Base-by-base conservation (phyloP, 768 basidiomycete genomes). In the Arthromyces matolae region DNA sequence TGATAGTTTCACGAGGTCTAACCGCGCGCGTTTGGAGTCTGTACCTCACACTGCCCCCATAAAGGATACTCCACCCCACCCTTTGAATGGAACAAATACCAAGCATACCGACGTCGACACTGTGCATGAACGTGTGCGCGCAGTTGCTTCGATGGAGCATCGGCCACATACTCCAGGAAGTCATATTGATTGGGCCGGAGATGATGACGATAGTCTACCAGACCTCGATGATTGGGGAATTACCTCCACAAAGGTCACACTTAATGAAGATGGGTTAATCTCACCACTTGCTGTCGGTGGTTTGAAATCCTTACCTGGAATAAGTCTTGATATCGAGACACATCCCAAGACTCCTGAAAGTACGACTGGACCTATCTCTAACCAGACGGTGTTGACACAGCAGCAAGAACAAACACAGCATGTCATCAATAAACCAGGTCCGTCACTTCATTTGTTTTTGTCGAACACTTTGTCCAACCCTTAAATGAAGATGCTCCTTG, bases 171-270 rank as follows among this genome's bases (percentile, higher is more conserved):
- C 86, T 1, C 86, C 86, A 12, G 84, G 83, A 27, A 86, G 81
- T 49, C 88, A 91, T 54, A 85, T 91, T 49, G 89, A 92, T 64
- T 93, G 90, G 90, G 90, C 90, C 33, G 85, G 84, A 28, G 88
- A 91, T 55, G 89, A 93, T 47, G 89, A 92, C 53, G 84, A 86
- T 58, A 82, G 78, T 52, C 70, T 93, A 2, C 89, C 90, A 5
- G 87, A 89, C 64, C 72, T 93, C 22, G 80, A 92, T 60, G 90
- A 93, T 60, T 93, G 90, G 90, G 88, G 84, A 16, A 78, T 89
- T 36, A 73, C 73, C 16, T 71, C 81, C 14, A 66, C 64, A 16
- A 64, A 67, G 35, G 49, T 53, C 18, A 24, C 58, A 4, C 49
- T 48, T 35, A 65, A 55, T 52, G 64, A 61, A 60, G 58, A 63